Evolutionary conservation across 345 rosid genomes (phyloP), one percentile per base, ranked within the genome.

Genomic region (Boechera retrofracta): DNA sequence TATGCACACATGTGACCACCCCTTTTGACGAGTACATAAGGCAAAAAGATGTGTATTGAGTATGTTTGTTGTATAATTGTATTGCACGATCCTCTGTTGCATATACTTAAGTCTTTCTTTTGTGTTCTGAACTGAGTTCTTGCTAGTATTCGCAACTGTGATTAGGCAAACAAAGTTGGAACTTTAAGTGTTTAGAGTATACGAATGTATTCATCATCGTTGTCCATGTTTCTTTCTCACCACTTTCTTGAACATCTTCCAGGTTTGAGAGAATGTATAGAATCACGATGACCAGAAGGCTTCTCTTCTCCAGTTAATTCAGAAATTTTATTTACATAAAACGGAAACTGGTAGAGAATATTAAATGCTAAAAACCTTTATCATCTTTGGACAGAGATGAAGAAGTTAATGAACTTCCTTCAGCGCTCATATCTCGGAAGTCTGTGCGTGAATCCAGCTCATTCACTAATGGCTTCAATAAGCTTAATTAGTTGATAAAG

Each of bases 21-120:
- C 45, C 56, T 6, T 69, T 62, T 52, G 79, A 51, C 1, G 18
- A 77, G 80, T 77, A 70, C 65, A 69, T 69, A 76, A 61, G 57
- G 31, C 55, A 58, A 67, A 59, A 44, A 42, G 11, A 13, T 60
- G 47, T 69, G 75, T 69, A 69, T 52, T 76, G 63, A 29, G 10
- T 61, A 61, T 15, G 63, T 62, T 33, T 63, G 72, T 71, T 77
- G 67, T 76, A 76, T 60, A 41, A 60, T 51, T 76, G 74, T 45
- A 55, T 54, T 70, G 59, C 59, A 45, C 47, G 32, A 44, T 44
- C 66, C 4, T 63, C 32, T 53, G 8, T 64, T 65, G 41, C 75
- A 41, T 69, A 42, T 51, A 18, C 12, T 44, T 3, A 21, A 61
- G 9, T 24, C 28, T 41, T 44, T 12, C 2, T 44, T 28, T 28